phyloP scores from a whole-genome alignment of 345 rosid species.

The Euphorbia lathyris region DNA sequence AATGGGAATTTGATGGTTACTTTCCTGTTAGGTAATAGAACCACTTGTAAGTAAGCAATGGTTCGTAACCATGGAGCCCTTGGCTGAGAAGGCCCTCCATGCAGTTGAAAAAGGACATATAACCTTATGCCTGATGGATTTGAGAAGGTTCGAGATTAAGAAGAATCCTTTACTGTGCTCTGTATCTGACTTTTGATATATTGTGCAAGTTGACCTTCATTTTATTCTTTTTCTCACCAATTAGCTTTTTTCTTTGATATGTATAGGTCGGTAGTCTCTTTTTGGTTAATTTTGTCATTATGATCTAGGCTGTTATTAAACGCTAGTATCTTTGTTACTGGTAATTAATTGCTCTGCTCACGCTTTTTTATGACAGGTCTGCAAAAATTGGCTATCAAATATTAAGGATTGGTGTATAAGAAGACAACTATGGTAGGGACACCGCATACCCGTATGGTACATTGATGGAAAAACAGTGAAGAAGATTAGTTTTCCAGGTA shows the following conservation, averaged over 20 bases:
- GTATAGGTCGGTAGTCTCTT: background rate
- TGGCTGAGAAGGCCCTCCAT: conserved; percentile 92
- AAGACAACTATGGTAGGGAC: too few relatives aligned
- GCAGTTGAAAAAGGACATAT: conserved; percentile 79
- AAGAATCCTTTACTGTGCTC: background rate
- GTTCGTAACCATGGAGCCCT: conserved; percentile 92
- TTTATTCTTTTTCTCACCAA: background rate
- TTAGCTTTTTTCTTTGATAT: background rate
- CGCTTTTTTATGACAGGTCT: too few relatives aligned
- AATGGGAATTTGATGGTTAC: conserved; percentile 10
- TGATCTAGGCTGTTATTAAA: background rate
- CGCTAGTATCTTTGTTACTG: too few relatives aligned
- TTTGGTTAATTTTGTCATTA: background rate
- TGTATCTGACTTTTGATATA: background rate
- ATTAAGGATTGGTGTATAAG: too few relatives aligned
- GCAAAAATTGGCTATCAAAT: too few relatives aligned
- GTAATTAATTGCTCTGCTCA: too few relatives aligned
- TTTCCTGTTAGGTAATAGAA: conserved; percentile 63
- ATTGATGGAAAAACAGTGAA: too few relatives aligned
- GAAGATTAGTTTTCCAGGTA: conserved; percentile 27
- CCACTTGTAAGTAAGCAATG: conserved; percentile 96
- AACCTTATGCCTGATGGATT: conserved; percentile 86
- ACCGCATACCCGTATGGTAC: too few relatives aligned
- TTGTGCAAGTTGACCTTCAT: background rate
- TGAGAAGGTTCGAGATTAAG: conserved; percentile 61